Percentiles rank a stretch among this genome's conserved stretches.
These are phyloP conservation scores for Diutina scorzettiae DNA, from an alignment of 1,139 yeast genomes.

Conservation along the genomic window DNA sequence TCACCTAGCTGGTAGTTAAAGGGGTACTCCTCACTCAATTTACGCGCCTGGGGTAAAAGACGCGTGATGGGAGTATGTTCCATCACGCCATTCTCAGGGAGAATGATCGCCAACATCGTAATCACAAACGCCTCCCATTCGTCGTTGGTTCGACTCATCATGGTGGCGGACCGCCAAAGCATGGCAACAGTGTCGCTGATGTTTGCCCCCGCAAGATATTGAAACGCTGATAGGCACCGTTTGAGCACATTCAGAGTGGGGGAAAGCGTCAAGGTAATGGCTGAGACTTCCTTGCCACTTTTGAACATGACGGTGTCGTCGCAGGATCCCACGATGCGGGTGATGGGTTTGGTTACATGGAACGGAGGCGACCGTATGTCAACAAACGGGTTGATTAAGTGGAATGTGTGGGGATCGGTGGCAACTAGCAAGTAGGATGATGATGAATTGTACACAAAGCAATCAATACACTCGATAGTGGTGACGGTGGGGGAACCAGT, in stretches of 20 bases:
- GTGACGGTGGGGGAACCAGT: constrained; percentile 17
- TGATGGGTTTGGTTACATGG: constrained; percentile 11
- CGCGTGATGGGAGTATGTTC: constrained; percentile 24
- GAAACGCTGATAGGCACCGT: constrained; percentile 37
- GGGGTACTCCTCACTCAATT: constrained; percentile 16
- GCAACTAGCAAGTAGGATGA: constrained; percentile 19
- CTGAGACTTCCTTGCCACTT: constrained; percentile 14
- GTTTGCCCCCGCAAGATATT: constrained; percentile 44
- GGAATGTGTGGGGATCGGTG: constrained; percentile 21
- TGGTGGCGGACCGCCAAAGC: constrained; percentile 50
- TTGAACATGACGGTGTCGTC: constrained; percentile 20
- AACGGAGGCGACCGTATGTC: constrained; percentile 39
- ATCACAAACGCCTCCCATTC: constrained; percentile 58
- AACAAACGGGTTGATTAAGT: constrained; percentile 54
- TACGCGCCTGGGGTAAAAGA: constrained; percentile 26
- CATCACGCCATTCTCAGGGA: constrained; percentile 11
- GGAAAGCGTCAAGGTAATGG: constrained; percentile 25
- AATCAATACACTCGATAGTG: background rate
- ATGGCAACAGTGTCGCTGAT: constrained; percentile 48
- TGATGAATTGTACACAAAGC: background rate
- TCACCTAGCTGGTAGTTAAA: constrained; percentile 28
- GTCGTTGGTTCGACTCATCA: constrained; percentile 26
- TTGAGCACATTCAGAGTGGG: constrained; percentile 36
- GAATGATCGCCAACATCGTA: constrained; percentile 35
- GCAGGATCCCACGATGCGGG: constrained; percentile 17